Base-by-base conservation (phyloP, 345 rosid species). In the Streptanthus diversifolius region DNA sequence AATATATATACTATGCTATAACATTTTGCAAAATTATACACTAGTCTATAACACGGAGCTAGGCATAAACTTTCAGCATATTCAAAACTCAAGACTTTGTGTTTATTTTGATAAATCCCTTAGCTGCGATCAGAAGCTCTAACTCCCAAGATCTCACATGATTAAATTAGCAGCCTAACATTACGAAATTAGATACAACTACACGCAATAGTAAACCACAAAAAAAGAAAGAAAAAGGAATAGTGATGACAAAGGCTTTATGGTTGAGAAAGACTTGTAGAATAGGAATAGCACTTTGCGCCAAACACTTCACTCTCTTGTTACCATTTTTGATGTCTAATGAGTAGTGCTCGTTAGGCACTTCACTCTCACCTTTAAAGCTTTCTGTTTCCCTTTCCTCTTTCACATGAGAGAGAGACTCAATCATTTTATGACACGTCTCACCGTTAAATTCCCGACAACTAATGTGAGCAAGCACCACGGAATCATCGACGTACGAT, bases 271-370 rank as follows among this genome's bases (percentile, higher is more conserved):
- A 59, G 64, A 70, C 72, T 68, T 68, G 49, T 54, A 18, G 72
- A 40, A 54, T 15, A 35, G 3, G 75, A 70, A 70, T 45, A 70
- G 67, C 12, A 60, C 25, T 35, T 70, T 35, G 19, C 60, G 75
- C 75, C 75, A 59, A 70, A 70, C 75, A 58, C 58, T 33, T 59
- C 72, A 40, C 72, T 68, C 29, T 45, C 67, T 17, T 70, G 66
- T 22, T 70, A 22, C 73, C 73, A 68, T 55, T 68, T 68, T 8
- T 55, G 25, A 10, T 68, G 17, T 36, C 8, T 45, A 48, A 44
- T 47, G 72, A 68, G 18, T 25, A 25, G 37, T 56, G 62, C 22
- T 70, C 59, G 74, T 59, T 70, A 59, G 67, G 74, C 72, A 54
- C 67, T 33, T 45, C 58, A 33, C 67, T 59, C 37, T 59, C 49